Percentiles rank a stretch among this genome's conserved stretches.
Conservation (phyloP, 1,139 yeast species). For the Hanseniaspora uvarum region DNA sequence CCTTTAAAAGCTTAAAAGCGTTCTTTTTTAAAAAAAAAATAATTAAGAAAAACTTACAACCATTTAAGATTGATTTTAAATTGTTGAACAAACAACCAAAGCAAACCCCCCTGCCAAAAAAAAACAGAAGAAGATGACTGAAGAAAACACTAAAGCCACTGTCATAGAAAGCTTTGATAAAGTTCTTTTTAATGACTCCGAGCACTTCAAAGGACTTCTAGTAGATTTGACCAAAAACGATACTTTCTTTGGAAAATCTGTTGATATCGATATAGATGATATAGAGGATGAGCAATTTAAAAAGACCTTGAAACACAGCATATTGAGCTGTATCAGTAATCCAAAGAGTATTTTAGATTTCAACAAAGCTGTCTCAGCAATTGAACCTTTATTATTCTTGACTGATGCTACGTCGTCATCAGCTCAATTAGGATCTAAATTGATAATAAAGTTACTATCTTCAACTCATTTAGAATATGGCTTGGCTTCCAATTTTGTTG, state of each 20-base stretch:
- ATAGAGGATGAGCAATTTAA: slow-evolving; percentile 1
- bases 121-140: not conserved
- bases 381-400: slow-evolving; percentile 15
- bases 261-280: slow-evolving; percentile 1
- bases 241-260: not conserved
- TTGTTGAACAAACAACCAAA: not conserved
- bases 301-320: not conserved
- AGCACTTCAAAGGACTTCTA: slow-evolving; percentile 14
- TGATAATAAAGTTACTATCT: slow-evolving; percentile 3
- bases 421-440: slow-evolving; percentile 4
- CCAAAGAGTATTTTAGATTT: slow-evolving; percentile 2
- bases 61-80: not conserved
- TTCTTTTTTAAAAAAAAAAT: not conserved
- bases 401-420: not conserved
- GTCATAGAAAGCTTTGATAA: slow-evolving; percentile 8
- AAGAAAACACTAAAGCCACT: not conserved
- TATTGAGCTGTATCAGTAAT: not conserved
- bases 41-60: slow-evolving; percentile 10
- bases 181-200: slow-evolving; percentile 10
- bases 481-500: slow-evolving; percentile 1
- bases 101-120: no score
- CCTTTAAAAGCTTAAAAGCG: not conserved
- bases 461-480: slow-evolving; percentile 8
- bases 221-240: slow-evolving; percentile 9
- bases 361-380: slow-evolving; percentile 8